A percentile compares a stretch with the other conserved stretches of the same genome.
phyloP scores from a whole-genome alignment of 768 basidiomycete genomes.

The Kwoniella europaea region DNA sequence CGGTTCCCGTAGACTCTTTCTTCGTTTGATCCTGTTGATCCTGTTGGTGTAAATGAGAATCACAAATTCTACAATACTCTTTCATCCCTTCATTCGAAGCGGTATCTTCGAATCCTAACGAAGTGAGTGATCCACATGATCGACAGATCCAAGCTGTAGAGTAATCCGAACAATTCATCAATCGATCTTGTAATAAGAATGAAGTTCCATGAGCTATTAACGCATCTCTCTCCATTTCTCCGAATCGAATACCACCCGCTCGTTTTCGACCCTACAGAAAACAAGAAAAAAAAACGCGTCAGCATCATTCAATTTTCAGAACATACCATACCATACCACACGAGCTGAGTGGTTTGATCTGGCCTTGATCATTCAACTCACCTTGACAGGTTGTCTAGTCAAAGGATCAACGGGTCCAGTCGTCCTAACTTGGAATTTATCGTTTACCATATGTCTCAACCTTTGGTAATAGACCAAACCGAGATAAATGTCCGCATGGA shows the following conservation, averaged over 20 bases:
- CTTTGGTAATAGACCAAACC: slow-evolving; percentile 99
- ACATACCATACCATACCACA: too few relatives aligned
- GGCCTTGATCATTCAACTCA: slow-evolving; percentile 55
- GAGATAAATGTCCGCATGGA: slow-evolving; percentile 97
- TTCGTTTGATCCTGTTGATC: slow-evolving; percentile 61
- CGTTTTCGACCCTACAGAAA: slow-evolving; percentile 80
- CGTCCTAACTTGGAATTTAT: slow-evolving; percentile 99
- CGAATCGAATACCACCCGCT: slow-evolving; percentile 97
- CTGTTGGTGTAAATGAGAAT: slow-evolving; percentile 49
- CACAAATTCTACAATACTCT: slow-evolving; percentile 95
- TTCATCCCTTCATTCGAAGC: slow-evolving; percentile 61
- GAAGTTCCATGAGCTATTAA: slow-evolving; percentile 98
- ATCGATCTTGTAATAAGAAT: slow-evolving; percentile 93
- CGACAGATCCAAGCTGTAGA: slow-evolving; percentile 99
- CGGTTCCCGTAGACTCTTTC: slow-evolving; percentile 63
- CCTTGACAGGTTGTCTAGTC: slow-evolving; percentile 96
- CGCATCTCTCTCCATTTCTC: slow-evolving; percentile 99
- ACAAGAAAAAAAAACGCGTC: neutral
- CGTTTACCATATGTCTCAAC: slow-evolving; percentile 97
- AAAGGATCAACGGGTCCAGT: slow-evolving; percentile 95
- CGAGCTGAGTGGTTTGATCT: neutral
- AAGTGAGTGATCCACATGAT: slow-evolving; percentile 92
- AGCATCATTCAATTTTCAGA: neutral
- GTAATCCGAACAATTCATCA: slow-evolving; percentile 99
- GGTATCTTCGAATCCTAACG: slow-evolving; percentile 93